Conservation (phyloP, 2,329 filamentous ascomycete genomes). For the Aspergillus oerlinghausenensis region DNA sequence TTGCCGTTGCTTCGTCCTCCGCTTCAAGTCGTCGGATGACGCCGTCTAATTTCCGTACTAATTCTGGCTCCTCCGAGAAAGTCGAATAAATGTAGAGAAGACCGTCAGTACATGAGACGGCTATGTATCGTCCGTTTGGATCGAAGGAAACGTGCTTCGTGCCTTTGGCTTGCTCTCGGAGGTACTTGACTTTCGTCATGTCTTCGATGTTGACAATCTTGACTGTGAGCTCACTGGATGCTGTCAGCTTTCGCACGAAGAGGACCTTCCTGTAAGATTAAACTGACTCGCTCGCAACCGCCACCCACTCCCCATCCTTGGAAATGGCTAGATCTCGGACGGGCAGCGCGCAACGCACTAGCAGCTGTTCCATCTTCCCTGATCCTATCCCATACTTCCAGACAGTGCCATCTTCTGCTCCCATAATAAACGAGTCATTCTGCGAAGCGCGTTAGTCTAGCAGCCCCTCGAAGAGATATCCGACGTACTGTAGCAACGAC, state of each 20-base stretch:
- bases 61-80: constrained; percentile 69
- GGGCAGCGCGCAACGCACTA: constrained; percentile 78
- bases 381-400: constrained; percentile 81
- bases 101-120: constrained; percentile 84
- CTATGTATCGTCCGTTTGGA: constrained; percentile 66
- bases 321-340: constrained; percentile 82
- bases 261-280: background rate
- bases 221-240: constrained; percentile 70
- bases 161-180: constrained; percentile 80
- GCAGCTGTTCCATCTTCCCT: constrained; percentile 67
- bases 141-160: constrained; percentile 92
- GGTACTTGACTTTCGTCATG: constrained; percentile 67
- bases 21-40: constrained; percentile 74
- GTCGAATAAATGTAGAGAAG: constrained; percentile 86
- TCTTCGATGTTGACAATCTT: constrained; percentile 82
- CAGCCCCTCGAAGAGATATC: background rate
- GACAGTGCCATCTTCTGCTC: constrained; percentile 92
- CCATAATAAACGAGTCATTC: constrained; percentile 81
- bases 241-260: constrained; percentile 8
- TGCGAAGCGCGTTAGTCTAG: constrained; percentile 24
- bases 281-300: constrained; percentile 83
- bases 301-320: constrained; percentile 77
- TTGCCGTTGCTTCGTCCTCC: constrained; percentile 70
- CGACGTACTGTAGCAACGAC: constrained; percentile 63
- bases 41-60: constrained; percentile 80